A percentile compares a stretch with the other conserved stretches of the same genome.
phyloP scores from a whole-genome alignment of 345 rosid species.

The Eucalyptus decipiens region DNA sequence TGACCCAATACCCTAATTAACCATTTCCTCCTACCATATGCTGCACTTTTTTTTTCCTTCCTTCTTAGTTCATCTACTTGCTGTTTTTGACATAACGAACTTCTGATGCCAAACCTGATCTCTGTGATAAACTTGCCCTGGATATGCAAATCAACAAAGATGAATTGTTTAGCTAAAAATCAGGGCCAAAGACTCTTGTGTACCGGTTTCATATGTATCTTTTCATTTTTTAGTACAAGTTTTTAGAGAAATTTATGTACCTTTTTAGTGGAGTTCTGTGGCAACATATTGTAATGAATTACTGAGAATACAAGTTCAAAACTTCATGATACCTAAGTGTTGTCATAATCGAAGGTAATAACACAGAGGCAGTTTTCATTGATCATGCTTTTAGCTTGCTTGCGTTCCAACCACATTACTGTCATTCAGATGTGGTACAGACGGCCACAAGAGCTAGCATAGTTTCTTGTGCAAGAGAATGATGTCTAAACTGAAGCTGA shows the following conservation, averaged over 20 bases:
- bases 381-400: neutral
- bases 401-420: neutral
- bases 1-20: no score
- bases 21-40: no score
- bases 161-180: neutral
- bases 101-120: accelerated
- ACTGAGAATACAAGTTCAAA: no score
- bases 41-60: no score
- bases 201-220: neutral
- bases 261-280: neutral
- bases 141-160: neutral
- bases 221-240: neutral
- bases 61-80: no score
- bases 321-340: no score
- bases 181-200: neutral
- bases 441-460: neutral
- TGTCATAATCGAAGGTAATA: neutral
- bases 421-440: neutral
- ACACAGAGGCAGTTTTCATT: no score
- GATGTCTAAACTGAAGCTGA: neutral
- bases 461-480: neutral
- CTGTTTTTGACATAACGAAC: no score
- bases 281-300: neutral
- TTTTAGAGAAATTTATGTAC: no score
- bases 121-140: accelerated